These are phyloP conservation scores for Eragrostis nindensis DNA, from an alignment of 176 grass and related monocot genomes.

Conservation along the genomic window DNA sequence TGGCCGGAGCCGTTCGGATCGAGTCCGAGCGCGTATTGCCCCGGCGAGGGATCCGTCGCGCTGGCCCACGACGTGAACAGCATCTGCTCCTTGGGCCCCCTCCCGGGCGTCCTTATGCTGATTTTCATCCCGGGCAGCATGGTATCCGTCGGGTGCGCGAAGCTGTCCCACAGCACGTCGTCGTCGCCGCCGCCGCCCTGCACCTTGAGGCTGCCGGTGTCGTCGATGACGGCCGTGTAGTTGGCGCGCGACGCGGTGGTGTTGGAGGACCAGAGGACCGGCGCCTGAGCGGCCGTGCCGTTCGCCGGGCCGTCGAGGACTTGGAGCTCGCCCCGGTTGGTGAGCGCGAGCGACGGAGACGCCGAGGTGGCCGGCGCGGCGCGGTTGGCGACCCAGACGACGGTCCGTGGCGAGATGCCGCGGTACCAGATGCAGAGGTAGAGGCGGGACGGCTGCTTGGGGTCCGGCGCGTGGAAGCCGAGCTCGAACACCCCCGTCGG, in stretches of 20 bases:
- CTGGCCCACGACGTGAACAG: slow-evolving; percentile 80
- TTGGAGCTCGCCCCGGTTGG: slow-evolving; percentile 52
- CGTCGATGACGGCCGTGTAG: slow-evolving; percentile 39
- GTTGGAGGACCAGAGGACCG: slow-evolving; percentile 73
- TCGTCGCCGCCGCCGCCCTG: slow-evolving; percentile 7
- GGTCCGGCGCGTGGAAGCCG: slow-evolving; percentile 70
- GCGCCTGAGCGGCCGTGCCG: not conserved
- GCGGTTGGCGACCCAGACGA: slow-evolving; percentile 87
- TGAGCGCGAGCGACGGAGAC: slow-evolving; percentile 43
- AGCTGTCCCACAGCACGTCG: slow-evolving; percentile 62
- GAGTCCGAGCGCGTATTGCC: slow-evolving; percentile 73
- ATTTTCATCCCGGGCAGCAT: slow-evolving; percentile 83
- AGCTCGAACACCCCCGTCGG: slow-evolving; percentile 59
- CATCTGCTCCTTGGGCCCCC: slow-evolving; percentile 29
- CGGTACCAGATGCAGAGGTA: slow-evolving; percentile 85
- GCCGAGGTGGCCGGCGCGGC: slow-evolving; percentile 33
- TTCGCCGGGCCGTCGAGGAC: slow-evolving; percentile 48
- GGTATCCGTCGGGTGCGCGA: slow-evolving; percentile 76
- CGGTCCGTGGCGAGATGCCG: slow-evolving; percentile 35
- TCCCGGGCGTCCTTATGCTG: slow-evolving; percentile 28
- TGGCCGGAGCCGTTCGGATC: slow-evolving; percentile 59
- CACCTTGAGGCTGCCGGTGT: slow-evolving; percentile 61
- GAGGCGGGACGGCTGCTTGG: slow-evolving; percentile 26
- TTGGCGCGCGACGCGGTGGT: not conserved
- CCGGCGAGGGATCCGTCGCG: slow-evolving; percentile 71